These are phyloP conservation scores for Mycena amicta DNA, from an alignment of 768 basidiomycete species.

Conservation along the genomic window DNA sequence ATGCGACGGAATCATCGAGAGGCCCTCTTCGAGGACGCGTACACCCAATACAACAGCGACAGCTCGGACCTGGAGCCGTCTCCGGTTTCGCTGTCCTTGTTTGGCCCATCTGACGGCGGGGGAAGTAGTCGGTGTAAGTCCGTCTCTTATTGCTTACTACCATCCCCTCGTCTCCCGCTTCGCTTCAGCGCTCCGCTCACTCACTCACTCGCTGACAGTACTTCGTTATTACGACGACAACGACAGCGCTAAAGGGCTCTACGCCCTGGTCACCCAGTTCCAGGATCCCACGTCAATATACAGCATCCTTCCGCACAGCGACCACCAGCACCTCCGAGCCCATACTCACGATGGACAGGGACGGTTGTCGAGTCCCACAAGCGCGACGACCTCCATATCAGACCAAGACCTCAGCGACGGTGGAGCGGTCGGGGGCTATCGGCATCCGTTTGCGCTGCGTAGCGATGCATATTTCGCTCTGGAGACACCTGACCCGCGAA, in stretches of 20 bases:
- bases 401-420: conserved; percentile 8
- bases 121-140: conserved; percentile 52
- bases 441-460: conserved; percentile 15
- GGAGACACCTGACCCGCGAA: conserved; percentile 19
- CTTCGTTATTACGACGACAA: conserved; percentile 57
- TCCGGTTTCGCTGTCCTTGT: conserved; percentile 44
- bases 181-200: conserved; percentile 43
- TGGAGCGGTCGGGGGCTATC: conserved; percentile 5
- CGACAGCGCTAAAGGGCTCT: conserved; percentile 22
- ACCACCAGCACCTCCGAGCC: background rate
- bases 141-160: conserved; percentile 50
- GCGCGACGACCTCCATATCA: conserved; percentile 22
- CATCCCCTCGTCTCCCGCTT: conserved; percentile 43
- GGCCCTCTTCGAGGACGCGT: background rate
- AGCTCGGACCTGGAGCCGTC: conserved; percentile 71
- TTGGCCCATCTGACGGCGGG: conserved; percentile 50
- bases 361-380: conserved; percentile 19
- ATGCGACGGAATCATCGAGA: conserved; percentile 13
- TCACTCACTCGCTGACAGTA: conserved; percentile 20
- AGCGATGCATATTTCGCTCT: conserved; percentile 21
- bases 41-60: conserved; percentile 69
- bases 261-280: conserved; percentile 14
- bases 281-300: conserved; percentile 26
- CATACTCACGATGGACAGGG: background rate
- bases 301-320: conserved; percentile 11